A percentile compares a stretch with the other conserved stretches of the same genome.
Evolutionary conservation across 2,329 filamentous ascomycete species (phyloP).

Genomic region (Clarireedia monteithiana): DNA sequence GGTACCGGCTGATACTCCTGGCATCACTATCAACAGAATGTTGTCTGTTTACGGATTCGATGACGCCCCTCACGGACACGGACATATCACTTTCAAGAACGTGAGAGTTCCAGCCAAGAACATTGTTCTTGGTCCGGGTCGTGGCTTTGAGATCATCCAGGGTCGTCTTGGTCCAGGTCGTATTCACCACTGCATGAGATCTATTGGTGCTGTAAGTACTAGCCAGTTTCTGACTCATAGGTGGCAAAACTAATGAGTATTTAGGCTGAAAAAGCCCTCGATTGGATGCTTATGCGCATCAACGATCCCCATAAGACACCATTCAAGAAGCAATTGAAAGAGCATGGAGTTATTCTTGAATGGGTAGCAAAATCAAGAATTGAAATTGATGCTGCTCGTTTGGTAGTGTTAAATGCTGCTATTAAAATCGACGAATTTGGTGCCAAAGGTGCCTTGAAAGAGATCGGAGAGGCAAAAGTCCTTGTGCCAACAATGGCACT

Average conservation of each 20-base stretch:
- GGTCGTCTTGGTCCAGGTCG: slow-evolving; percentile 90
- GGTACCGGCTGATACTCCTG: slow-evolving; percentile 71
- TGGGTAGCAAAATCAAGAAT: slow-evolving; percentile 89
- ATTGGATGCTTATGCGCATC: slow-evolving; percentile 90
- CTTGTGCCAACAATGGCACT: slow-evolving; percentile 76
- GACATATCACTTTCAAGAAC: slow-evolving; percentile 81
- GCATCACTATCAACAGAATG: slow-evolving; percentile 92
- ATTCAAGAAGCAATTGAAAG: slow-evolving; percentile 77
- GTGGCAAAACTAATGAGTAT: slow-evolving; percentile 13
- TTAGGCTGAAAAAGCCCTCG: slow-evolving; percentile 76
- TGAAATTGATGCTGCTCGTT: slow-evolving; percentile 86
- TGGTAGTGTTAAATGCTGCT: slow-evolving; percentile 88
- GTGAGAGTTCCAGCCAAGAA: slow-evolving; percentile 79
- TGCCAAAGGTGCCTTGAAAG: slow-evolving; percentile 81
- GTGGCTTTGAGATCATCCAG: slow-evolving; percentile 97
- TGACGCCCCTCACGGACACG: slow-evolving; percentile 96
- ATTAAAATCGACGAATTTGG: slow-evolving; percentile 87
- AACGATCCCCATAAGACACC: slow-evolving; percentile 88
- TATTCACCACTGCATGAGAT: slow-evolving; percentile 97
- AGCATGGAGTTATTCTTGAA: slow-evolving; percentile 92
- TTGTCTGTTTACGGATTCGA: slow-evolving; percentile 92
- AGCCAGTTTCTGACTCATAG: background rate
- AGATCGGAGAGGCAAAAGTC: slow-evolving; percentile 94
- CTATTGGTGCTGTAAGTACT: slow-evolving; percentile 66
- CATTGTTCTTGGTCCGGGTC: slow-evolving; percentile 86